phyloP scores from a whole-genome alignment of 345 rosid species.

The Melaleuca quinquenervia region DNA sequence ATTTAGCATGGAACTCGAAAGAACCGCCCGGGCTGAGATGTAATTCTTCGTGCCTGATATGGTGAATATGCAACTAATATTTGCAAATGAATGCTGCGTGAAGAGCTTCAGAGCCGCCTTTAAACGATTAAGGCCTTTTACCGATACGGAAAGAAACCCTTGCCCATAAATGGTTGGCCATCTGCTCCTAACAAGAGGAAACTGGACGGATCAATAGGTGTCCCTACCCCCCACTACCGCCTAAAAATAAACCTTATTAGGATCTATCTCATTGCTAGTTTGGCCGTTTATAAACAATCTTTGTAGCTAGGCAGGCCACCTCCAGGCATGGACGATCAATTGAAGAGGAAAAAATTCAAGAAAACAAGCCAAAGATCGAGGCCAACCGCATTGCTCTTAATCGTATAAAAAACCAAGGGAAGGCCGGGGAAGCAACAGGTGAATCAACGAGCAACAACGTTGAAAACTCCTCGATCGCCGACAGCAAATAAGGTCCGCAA shows the following conservation, averaged over 20 bases:
- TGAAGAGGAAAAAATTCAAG: neutral
- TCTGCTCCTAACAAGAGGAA: neutral
- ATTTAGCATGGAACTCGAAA: neutral
- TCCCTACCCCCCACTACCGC: neutral
- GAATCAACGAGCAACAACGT: neutral
- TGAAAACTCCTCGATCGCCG: neutral
- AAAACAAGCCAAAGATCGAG: neutral
- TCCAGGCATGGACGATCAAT: neutral
- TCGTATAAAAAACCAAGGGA: neutral
- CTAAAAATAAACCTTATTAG: neutral
- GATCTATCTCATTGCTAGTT: neutral
- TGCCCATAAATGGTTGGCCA: neutral
- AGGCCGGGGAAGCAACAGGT: neutral
- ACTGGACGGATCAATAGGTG: neutral
- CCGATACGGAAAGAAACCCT: neutral
- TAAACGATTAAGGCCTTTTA: neutral
- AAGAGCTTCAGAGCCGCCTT: neutral
- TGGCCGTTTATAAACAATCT: neutral
- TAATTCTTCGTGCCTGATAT: neutral
- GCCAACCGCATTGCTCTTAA: neutral
- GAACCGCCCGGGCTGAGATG: neutral
- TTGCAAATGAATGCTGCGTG: neutral
- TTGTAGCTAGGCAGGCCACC: neutral
- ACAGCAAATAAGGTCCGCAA: neutral
- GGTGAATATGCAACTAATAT: neutral